Evolutionary conservation across 371 early-diverging fungal genomes (phyloP).

Genomic region (Globomyces sp.): DNA sequence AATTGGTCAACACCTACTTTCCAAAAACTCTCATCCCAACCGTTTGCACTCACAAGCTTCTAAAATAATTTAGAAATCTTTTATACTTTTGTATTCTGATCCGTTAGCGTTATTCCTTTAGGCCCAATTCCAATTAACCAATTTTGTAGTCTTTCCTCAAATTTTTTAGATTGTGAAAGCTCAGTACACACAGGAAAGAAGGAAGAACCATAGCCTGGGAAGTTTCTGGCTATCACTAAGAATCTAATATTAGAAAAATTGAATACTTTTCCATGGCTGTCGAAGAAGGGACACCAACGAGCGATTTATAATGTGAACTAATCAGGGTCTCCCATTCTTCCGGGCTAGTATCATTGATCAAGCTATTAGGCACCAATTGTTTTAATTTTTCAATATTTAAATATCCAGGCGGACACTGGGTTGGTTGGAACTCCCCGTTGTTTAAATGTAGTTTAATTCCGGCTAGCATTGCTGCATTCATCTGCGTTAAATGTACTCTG

Average conservation of each 20-base stretch:
- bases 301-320: slow-evolving; percentile 26
- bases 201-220: slow-evolving; percentile 46
- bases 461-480: slow-evolving; percentile 44
- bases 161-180: slow-evolving; percentile 48
- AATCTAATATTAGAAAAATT: slow-evolving; percentile 25
- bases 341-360: slow-evolving; percentile 27
- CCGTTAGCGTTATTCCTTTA: slow-evolving; percentile 45
- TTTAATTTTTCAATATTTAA: slow-evolving; percentile 22
- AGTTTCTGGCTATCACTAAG: slow-evolving; percentile 37
- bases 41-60: slow-evolving; percentile 15
- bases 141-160: slow-evolving; percentile 46
- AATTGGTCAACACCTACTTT: slow-evolving; percentile 12
- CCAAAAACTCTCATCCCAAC: slow-evolving; percentile 17
- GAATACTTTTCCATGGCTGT: slow-evolving; percentile 29
- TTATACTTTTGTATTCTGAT: slow-evolving; percentile 34
- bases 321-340: slow-evolving; percentile 41
- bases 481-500: slow-evolving; percentile 44
- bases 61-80: slow-evolving; percentile 17
- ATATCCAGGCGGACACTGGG: slow-evolving; percentile 37
- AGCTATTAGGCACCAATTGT: slow-evolving; percentile 30
- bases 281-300: slow-evolving; percentile 24
- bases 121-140: slow-evolving; percentile 44
- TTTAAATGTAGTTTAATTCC: slow-evolving; percentile 45
- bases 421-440: slow-evolving; percentile 43
- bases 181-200: slow-evolving; percentile 48